These are phyloP conservation scores for Flaveria brownii DNA, from an alignment of 129 eudicot species.

Conservation along the genomic window DNA sequence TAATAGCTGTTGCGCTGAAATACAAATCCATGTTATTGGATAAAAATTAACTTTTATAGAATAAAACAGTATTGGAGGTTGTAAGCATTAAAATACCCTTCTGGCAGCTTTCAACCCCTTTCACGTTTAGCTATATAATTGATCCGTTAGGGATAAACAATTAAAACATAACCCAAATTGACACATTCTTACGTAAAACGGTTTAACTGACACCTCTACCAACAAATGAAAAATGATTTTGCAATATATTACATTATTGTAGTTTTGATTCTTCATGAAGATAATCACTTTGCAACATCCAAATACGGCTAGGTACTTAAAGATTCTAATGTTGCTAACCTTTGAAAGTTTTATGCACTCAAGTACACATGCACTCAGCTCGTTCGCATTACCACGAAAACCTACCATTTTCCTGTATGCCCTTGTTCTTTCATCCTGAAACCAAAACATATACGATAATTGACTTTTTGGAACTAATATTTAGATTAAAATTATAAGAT, in stretches of 20 bases:
- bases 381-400: slow-evolving; percentile 73
- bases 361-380: slow-evolving; percentile 63
- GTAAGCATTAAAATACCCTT: neutral
- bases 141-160: neutral
- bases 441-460: slow-evolving; percentile 16
- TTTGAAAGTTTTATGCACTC: slow-evolving; percentile 79
- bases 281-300: slow-evolving; percentile 9
- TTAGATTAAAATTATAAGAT: neutral
- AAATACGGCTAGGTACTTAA: slow-evolving; percentile 14
- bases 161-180: neutral
- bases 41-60: neutral
- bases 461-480: neutral
- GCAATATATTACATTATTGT: too few species aligned
- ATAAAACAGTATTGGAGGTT: neutral
- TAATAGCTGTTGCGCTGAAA: neutral
- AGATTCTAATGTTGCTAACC: slow-evolving; percentile 45
- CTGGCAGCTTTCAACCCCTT: slow-evolving; percentile 6
- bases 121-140: neutral
- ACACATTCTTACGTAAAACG: neutral
- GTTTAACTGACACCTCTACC: neutral
- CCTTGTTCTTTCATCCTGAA: slow-evolving; percentile 75
- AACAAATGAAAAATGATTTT: neutral
- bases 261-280: neutral
- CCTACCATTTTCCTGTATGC: slow-evolving; percentile 59
- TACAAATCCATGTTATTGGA: neutral